Base-by-base conservation (phyloP, 1,139 yeast genomes). In the Suhomyces maxii region DNA sequence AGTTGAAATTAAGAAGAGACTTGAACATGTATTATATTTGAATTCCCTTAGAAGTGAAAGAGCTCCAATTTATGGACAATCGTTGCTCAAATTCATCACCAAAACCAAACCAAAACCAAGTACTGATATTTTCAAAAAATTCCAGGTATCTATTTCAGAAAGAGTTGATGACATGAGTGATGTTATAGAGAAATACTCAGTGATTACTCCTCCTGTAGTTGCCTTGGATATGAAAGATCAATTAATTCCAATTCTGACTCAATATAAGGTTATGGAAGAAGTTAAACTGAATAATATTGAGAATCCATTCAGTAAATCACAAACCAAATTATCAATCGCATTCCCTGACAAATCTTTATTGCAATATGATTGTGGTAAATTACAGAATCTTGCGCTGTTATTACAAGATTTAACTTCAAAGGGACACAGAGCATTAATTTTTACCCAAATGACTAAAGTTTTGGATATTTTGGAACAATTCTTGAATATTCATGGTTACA, bases 381-480 rank as follows among this genome's bases (percentile, higher is more conserved):
- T 95, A 35, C 99, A 95, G 60, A 86, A 84, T 56, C 69, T 95
- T 44, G 95, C 97, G 0, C 64, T 69, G 5, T 70, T 95, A 44
- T 67, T 95, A 47, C 89, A 87, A 50, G 86, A 88, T 28, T 73
- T 95, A 53, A 86, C 87, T 45, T 83, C 89, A 32, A 82, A 82
- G 42, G 98, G 98, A 0, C 99, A 95, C 61, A 76, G 99, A 48
- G 98, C 96, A 1, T 77, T 95, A 54, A 93, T 95, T 48, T 95
- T 95, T 70, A 95, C 99, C 0, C 99, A 95, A 65, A 95, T 95
- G 99, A 93, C 99, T 2, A 87, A 89, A 60, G 98, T 95, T 13
- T 74, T 95, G 64, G 99, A 95, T 68, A 84, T 95, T 41, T 69
- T 95, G 50, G 99, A 95, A 61, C 95, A 89, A 60, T 95, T 95